Conservation (phyloP, 2,329 filamentous ascomycete genomes). For the Alternaria arborescens region DNA sequence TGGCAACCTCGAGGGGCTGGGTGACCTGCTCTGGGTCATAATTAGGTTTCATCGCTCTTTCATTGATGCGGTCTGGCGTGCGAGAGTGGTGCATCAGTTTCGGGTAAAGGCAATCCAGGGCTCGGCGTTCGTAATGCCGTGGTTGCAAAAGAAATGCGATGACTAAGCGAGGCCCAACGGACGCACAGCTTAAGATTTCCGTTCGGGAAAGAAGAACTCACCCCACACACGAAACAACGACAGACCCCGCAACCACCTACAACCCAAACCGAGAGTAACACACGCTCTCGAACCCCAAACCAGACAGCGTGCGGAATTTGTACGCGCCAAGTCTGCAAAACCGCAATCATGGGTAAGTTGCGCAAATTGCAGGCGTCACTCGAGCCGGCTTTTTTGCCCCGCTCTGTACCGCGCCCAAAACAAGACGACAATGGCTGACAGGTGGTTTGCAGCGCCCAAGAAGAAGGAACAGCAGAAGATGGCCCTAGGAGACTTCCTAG, state of each 20-base stretch:
- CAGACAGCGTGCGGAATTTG: conserved; percentile 48
- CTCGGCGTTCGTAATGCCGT: conserved; percentile 17
- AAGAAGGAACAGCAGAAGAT: conserved; percentile 97
- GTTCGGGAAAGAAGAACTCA: conserved; percentile 22
- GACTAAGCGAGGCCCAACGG: conserved; percentile 32
- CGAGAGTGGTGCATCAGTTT: conserved; percentile 6
- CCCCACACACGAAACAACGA: conserved; percentile 32
- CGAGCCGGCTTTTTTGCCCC: conserved; percentile 39
- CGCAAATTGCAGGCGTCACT: conserved; percentile 33
- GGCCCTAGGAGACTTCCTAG: conserved; percentile 95
- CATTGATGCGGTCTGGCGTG: conserved; percentile 24
- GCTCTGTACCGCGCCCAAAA: conserved; percentile 26
- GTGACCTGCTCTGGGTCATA: conserved; percentile 38
- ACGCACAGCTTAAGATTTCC: conserved; percentile 38
- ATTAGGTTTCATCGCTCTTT: conserved; percentile 31
- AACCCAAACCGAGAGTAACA: conserved; percentile 37
- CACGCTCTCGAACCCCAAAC: conserved; percentile 37
- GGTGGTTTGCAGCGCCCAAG: conserved; percentile 74
- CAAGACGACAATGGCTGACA: conserved; percentile 54
- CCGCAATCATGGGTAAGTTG: conserved; percentile 68
- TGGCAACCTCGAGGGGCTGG: conserved; percentile 38
- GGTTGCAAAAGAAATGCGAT: conserved; percentile 16
- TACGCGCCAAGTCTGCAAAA: conserved; percentile 48
- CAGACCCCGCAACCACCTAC: conserved; percentile 35
- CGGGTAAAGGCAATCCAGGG: not conserved